These are phyloP conservation scores for Lentinula boryana DNA, from an alignment of 768 basidiomycete genomes.

Conservation along the genomic window DNA sequence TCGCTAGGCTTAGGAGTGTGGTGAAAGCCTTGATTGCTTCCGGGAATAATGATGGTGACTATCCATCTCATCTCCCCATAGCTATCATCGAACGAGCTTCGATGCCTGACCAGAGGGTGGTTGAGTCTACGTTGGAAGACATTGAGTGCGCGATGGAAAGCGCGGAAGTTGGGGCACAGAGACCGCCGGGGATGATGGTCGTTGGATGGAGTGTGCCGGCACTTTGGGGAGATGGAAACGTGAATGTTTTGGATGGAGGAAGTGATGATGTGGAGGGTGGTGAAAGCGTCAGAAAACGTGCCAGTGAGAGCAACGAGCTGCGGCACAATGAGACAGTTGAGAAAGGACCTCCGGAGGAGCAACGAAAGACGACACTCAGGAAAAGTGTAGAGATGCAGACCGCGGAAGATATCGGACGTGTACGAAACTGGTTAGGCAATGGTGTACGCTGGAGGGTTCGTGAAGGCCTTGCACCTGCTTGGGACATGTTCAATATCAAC, in stretches of 20 bases:
- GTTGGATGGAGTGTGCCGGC: slow-evolving; percentile 89
- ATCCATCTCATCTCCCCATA: slow-evolving; percentile 76
- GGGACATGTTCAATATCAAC: slow-evolving; percentile 8
- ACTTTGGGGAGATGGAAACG: slow-evolving; percentile 67
- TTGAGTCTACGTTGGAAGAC: slow-evolving; percentile 70
- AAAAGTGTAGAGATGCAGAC: slow-evolving; percentile 15
- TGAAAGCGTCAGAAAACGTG: slow-evolving; percentile 53
- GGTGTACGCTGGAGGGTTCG: slow-evolving; percentile 7
- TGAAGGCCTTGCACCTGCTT: slow-evolving; percentile 5
- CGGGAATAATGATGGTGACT: slow-evolving; percentile 38
- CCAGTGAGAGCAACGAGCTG: slow-evolving; percentile 45
- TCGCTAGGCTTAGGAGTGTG: slow-evolving; percentile 75
- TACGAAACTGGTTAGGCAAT: slow-evolving; percentile 2
- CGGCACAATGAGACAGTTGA: not conserved
- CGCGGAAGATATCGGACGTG: slow-evolving; percentile 14
- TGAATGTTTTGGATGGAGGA: slow-evolving; percentile 61
- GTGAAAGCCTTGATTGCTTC: slow-evolving; percentile 47
- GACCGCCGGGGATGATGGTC: slow-evolving; percentile 95
- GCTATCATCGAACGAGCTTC: slow-evolving; percentile 95
- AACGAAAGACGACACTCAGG: not conserved
- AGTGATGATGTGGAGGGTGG: slow-evolving; percentile 37
- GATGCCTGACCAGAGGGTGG: slow-evolving; percentile 85
- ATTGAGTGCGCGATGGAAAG: slow-evolving; percentile 68
- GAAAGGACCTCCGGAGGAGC: not conserved
- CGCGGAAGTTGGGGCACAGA: slow-evolving; percentile 62